A percentile compares a stretch with the other conserved stretches of the same genome.
Conservation (phyloP, 805 yeast genomes). For the Candida ipomoeae region DNA sequence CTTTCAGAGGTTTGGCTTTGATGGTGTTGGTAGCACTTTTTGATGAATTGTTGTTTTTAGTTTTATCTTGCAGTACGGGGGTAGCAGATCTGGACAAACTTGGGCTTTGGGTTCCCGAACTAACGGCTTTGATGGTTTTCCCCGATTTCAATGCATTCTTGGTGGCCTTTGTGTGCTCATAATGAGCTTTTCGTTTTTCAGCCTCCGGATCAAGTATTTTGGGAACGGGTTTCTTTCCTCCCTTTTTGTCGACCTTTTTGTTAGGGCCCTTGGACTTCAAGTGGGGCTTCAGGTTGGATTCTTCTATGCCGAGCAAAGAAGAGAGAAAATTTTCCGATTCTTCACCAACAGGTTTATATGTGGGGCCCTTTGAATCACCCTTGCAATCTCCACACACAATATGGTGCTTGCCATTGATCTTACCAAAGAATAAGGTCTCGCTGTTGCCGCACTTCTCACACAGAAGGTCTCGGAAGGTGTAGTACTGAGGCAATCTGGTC, state of each 20-base stretch:
- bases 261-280: slow-evolving; percentile 26
- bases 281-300: slow-evolving; percentile 23
- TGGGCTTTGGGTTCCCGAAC: slow-evolving; percentile 21
- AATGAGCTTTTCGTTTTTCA: slow-evolving; percentile 37
- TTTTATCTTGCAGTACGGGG: slow-evolving; percentile 5
- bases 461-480: slow-evolving; percentile 46
- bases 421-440: slow-evolving; percentile 33
- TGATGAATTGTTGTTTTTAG: neutral
- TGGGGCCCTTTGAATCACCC: slow-evolving; percentile 12
- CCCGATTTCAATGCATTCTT: slow-evolving; percentile 34
- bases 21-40: neutral
- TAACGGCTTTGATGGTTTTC: slow-evolving; percentile 37
- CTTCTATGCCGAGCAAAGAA: slow-evolving; percentile 47
- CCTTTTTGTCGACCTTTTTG: slow-evolving; percentile 30
- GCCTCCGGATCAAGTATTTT: slow-evolving; percentile 26
- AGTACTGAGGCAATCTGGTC: slow-evolving; percentile 43
- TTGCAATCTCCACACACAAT: slow-evolving; percentile 46
- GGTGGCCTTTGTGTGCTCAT: slow-evolving; percentile 28
- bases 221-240: slow-evolving; percentile 19
- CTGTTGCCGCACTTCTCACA: slow-evolving; percentile 44
- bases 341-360: slow-evolving; percentile 37
- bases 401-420: slow-evolving; percentile 15
- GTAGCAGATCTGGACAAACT: slow-evolving; percentile 11
- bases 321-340: slow-evolving; percentile 44
- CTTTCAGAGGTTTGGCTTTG: neutral